phyloP scores from a whole-genome alignment of 306 rosid species.

The Glycine tomentella region DNA sequence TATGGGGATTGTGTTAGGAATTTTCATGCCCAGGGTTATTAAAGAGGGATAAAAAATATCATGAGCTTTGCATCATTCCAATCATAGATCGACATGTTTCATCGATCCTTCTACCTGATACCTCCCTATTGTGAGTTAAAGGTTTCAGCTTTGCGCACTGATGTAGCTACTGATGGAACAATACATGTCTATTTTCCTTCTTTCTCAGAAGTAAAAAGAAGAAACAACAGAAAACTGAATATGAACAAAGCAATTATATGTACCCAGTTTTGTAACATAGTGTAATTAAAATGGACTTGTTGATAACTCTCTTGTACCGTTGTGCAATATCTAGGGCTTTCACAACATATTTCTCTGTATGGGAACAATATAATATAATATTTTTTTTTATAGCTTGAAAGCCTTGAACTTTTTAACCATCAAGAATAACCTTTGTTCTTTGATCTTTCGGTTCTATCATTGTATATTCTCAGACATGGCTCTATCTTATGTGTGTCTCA shows the following conservation, averaged over 20 bases:
- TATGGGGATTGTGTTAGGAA: slow-evolving; percentile 9
- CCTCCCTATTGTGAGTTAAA: slow-evolving; percentile 41
- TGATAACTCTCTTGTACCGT: slow-evolving; percentile 51
- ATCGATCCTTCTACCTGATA: slow-evolving; percentile 14
- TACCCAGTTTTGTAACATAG: slow-evolving; percentile 14
- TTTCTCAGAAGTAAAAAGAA: slow-evolving; percentile 38
- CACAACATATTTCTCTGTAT: no score
- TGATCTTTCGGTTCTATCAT: slow-evolving; percentile 55
- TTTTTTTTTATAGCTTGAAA: no score
- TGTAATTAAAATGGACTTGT: slow-evolving; percentile 30
- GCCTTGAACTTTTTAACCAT: no score
- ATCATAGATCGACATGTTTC: slow-evolving; percentile 57
- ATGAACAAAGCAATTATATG: slow-evolving; percentile 49
- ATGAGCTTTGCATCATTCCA: slow-evolving; percentile 16
- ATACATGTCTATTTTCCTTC: slow-evolving; percentile 46
- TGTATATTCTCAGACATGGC: slow-evolving; percentile 13
- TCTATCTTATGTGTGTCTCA: slow-evolving; percentile 1
- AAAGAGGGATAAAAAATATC: background rate
- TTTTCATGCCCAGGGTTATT: background rate
- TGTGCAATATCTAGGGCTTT: slow-evolving; percentile 69
- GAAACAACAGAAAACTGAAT: slow-evolving; percentile 20
- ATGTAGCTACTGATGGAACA: slow-evolving; percentile 49
- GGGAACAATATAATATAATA: no score
- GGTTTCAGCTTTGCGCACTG: slow-evolving; percentile 43
- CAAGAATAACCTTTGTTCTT: no score